Evolutionary conservation across 176 grass and related monocot genomes (phyloP), one percentile per base, ranked within the genome.

Genomic region (Cenchrus purpureus): DNA sequence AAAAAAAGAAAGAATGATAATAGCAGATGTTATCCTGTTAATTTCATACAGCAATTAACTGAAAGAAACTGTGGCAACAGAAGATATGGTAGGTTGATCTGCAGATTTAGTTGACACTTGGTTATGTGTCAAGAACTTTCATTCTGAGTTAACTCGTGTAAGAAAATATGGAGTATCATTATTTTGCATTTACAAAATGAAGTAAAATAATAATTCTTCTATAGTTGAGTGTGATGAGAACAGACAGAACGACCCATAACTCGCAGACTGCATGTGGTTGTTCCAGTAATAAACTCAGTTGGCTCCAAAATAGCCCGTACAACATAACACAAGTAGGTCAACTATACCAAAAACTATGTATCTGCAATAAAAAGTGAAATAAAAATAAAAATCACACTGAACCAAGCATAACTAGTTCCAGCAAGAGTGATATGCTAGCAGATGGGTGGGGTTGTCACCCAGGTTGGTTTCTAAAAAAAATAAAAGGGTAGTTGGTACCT

Each of bases 81-180:
- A 65, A 37, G 55, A 87, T 76, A 46, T 61, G 43, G 25, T 28
- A 56, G 60, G 44, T 65, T 74, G 66, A 31, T 10, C 43, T n/a
- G 2, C 19, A 52, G 8, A 77, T 52, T 77, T 66, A 66, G 73
- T 77, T 57, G 34, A 20, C 10, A 77, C 25, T 77, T 80, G 62
- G 52, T 8, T 42, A 68, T 65, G 17, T 80, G n/a, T 17, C 0
- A 73, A 13, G 4, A 56, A 53, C 12, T 54, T 19, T 9, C 0
- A 1, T 11, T 73, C 55, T 63, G 9, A 51, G 29, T 57, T 71
- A 70, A 77, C n/a, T 6, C 54, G 44, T 10, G 59, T 40, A 32
- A 74, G 49, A 66, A 42, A 76, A 54, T 9, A 54, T 31, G 40
- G 29, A 12, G 1, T 72, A 28, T 72, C 69, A 50, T 15, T 28